These are phyloP conservation scores for Nidula niveotomentosa DNA, from an alignment of 1,284 basidiomycete species.

Conservation along the genomic window DNA sequence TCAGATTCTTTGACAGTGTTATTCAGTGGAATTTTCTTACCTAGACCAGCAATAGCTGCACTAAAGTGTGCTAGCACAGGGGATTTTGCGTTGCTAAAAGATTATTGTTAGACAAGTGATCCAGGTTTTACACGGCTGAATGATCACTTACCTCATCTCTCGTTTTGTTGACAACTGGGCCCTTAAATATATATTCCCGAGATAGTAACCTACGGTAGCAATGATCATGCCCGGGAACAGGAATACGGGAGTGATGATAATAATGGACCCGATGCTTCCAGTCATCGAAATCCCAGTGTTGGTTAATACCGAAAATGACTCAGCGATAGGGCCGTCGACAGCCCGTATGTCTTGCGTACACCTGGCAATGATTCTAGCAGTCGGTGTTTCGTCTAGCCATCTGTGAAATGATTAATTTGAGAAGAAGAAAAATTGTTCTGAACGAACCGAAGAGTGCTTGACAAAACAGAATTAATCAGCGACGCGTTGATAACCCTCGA, in stretches of 20 bases:
- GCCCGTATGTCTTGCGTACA: neutral
- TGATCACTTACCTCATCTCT: constrained; percentile 42
- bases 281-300: no score
- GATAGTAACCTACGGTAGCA: neutral
- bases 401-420: neutral
- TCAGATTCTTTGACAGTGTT: constrained; percentile 5
- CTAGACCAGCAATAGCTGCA: constrained; percentile 51
- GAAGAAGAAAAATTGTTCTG: neutral
- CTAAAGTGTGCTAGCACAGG: constrained; percentile 62
- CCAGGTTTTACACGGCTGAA: constrained; percentile 52
- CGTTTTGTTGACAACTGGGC: constrained; percentile 74
- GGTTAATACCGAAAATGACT: no score
- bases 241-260: neutral
- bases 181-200: constrained; percentile 43
- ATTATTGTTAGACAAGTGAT: constrained; percentile 10
- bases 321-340: no score
- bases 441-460: constrained; percentile 35
- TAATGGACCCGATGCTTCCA: neutral
- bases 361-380: neutral
- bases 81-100: constrained; percentile 43
- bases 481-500: constrained; percentile 35
- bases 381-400: neutral
- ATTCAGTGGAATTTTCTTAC: constrained; percentile 7
- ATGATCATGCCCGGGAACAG: neutral
- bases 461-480: constrained; percentile 41